Evolutionary conservation across 1,284 basidiomycete genomes (phyloP), one percentile per base, ranked within the genome.

Genomic region (Ustilago hordei): DNA sequence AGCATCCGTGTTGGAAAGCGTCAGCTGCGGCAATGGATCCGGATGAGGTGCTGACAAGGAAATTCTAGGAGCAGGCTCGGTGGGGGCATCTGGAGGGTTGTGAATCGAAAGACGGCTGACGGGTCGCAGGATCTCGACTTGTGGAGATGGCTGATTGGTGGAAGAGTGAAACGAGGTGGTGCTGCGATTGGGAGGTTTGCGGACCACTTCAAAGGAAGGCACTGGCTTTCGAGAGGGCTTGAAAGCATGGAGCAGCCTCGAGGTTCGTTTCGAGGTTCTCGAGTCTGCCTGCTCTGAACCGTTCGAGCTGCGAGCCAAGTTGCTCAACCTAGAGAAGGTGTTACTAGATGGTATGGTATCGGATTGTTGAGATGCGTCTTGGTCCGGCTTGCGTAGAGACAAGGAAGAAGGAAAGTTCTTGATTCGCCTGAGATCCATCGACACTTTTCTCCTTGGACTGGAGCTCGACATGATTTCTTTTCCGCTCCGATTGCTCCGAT

Each of bases 141-240:
- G 53, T 9, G 67, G 59, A 19, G 67, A 66, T 19, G 61, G 43
- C 15, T 63, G 60, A 31, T 56, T 63, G 0, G 35, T 43, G 4
- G 66, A 56, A n/a, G 75, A 65, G 31, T 74, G 68, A 43, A 70
- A 69, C 9, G 66, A 67, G 38, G 61, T 54, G 19, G 64, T 68
- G 60, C 75, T 74, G 55, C 64, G 70, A 35, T 62, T 73, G 13
- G 61, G 63, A 8, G 75, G 71, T 57, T 78, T 78, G 55, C 75
- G 70, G 38, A 78, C 61, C n/a, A 78, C 75, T 38, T 78, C 61
- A 36, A 78, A 78, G 7, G 75, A 67, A 5, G 70, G 65, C 3
- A 57, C 19, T 7, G 63, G 67, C 60, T 77, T 77, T 17, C 61
- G 69, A 34, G 72, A 59, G 0, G 76, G 62, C 31, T 65, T 70